Percentiles rank a stretch among this genome's conserved stretches.
Conservation (phyloP, 768 basidiomycete species). For the Clitopilus hobsonii region DNA sequence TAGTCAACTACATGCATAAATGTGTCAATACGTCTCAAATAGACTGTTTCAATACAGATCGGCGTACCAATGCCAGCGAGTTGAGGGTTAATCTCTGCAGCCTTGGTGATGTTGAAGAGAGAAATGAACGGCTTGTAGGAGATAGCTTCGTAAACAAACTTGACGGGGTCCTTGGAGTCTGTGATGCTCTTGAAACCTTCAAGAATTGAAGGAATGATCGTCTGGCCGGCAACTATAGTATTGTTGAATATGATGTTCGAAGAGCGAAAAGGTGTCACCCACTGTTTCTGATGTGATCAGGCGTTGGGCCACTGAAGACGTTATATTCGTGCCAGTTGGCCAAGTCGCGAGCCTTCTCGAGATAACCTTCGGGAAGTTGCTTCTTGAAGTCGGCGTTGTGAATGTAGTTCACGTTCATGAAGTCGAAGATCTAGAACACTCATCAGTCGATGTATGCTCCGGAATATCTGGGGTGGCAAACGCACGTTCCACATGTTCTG, state of each 20-base stretch:
- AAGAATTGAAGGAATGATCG: constrained; percentile 59
- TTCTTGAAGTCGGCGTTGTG: constrained; percentile 55
- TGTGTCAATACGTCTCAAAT: not conserved
- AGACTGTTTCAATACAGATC: too few species aligned
- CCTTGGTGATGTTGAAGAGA: constrained; percentile 72
- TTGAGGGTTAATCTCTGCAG: constrained; percentile 41
- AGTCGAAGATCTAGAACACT: constrained; percentile 54
- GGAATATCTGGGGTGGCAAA: not conserved
- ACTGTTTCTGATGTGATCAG: constrained; percentile 67
- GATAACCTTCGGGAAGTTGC: constrained; percentile 40
- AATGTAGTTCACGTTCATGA: constrained; percentile 67
- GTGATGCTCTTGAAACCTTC: constrained; percentile 46
- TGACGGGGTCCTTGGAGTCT: constrained; percentile 45
- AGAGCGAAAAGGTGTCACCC: constrained; percentile 5
- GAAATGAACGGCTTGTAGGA: constrained; percentile 79
- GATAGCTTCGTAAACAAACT: constrained; percentile 54
- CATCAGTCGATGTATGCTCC: not conserved
- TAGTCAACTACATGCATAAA: constrained; percentile 47
- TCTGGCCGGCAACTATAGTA: constrained; percentile 58
- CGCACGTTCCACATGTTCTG: constrained; percentile 52
- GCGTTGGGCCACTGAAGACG: constrained; percentile 51
- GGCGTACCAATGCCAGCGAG: constrained; percentile 53
- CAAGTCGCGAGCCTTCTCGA: constrained; percentile 52
- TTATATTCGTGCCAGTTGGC: constrained; percentile 74
- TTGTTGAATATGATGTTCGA: not conserved